These are phyloP conservation scores for Anisodus acutangulus DNA, from an alignment of 257 asterid genomes.

Conservation along the genomic window DNA sequence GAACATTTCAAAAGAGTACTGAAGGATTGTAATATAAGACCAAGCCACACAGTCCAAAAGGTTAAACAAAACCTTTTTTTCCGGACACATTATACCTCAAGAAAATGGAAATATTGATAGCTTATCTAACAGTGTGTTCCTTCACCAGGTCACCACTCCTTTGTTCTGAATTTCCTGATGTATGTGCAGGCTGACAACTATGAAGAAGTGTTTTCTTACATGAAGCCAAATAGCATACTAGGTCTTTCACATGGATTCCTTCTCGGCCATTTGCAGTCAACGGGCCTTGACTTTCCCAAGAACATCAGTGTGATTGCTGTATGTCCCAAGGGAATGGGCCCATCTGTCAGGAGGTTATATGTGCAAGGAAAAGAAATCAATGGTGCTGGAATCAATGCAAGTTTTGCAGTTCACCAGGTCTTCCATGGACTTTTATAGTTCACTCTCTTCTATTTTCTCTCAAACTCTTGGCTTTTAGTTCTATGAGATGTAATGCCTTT, in stretches of 20 bases:
- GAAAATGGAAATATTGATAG: slow-evolving; percentile 2
- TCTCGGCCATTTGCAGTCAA: slow-evolving; percentile 93
- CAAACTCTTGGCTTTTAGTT: slow-evolving; percentile 10
- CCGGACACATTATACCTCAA: not conserved
- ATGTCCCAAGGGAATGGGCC: slow-evolving; percentile 99
- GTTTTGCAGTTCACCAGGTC: slow-evolving; percentile 97
- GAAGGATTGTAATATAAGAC: not conserved
- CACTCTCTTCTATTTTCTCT: not conserved
- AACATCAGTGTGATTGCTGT: slow-evolving; percentile 91
- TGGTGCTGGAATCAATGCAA: slow-evolving; percentile 95
- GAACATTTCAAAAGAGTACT: not conserved
- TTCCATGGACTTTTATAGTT: slow-evolving; percentile 12
- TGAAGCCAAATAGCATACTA: slow-evolving; percentile 96
- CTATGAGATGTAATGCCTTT: slow-evolving; percentile 16
- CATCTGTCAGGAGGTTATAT: slow-evolving; percentile 92
- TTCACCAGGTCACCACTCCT: not conserved
- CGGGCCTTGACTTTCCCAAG: slow-evolving; percentile 85
- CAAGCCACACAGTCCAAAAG: not conserved
- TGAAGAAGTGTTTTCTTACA: slow-evolving; percentile 83
- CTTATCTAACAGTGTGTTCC: not conserved
- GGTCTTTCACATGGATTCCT: slow-evolving; percentile 98
- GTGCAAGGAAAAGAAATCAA: slow-evolving; percentile 95
- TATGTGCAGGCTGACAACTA: slow-evolving; percentile 84
- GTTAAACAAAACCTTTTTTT: not conserved
- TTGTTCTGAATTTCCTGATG: slow-evolving; percentile 15